A percentile compares a stretch with the other conserved stretches of the same genome.
Conservation (phyloP, 2,329 filamentous ascomycete species). For the Lasiodiplodia hormozganensis region DNA sequence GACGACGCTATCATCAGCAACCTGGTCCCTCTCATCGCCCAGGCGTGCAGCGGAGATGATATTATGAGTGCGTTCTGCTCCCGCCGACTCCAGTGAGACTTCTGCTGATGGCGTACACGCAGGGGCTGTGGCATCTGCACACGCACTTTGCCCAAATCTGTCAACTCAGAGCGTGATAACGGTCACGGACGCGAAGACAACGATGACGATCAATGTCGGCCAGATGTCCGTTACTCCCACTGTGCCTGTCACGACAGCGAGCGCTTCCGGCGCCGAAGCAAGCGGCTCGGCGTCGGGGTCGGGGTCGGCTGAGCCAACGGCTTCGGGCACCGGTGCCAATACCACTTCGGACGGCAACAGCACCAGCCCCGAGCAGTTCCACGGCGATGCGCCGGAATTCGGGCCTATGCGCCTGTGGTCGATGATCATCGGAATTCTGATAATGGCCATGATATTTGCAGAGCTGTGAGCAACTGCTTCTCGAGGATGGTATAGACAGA, state of each 20-base stretch:
- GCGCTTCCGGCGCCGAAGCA: not conserved
- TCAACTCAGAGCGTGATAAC: constrained; percentile 7
- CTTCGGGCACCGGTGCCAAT: not conserved
- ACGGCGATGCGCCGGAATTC: constrained; percentile 21
- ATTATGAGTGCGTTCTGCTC: constrained; percentile 5
- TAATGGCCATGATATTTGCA: constrained; percentile 28
- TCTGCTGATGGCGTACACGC: not conserved
- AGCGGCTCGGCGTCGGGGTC: not conserved
- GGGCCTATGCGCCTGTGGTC: constrained; percentile 19
- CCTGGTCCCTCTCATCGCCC: constrained; percentile 1
- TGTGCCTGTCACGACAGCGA: not conserved
- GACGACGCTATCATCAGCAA: constrained; percentile 7
- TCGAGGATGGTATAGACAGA: not conserved
- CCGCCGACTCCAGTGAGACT: not conserved
- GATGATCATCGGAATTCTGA: constrained; percentile 19
- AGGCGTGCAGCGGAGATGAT: constrained; percentile 11
- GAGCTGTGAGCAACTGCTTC: constrained; percentile 24
- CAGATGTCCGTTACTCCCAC: not conserved
- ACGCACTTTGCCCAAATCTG: constrained; percentile 11
- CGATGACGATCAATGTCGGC: not conserved
- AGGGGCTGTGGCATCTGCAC: constrained; percentile 7
- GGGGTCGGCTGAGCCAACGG: not conserved
- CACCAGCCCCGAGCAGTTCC: constrained; percentile 7
- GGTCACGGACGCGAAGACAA: constrained; percentile 4
- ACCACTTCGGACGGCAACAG: not conserved